Base-by-base conservation (phyloP, 495 filamentous ascomycete genomes). In the Penicillium argentinense region DNA sequence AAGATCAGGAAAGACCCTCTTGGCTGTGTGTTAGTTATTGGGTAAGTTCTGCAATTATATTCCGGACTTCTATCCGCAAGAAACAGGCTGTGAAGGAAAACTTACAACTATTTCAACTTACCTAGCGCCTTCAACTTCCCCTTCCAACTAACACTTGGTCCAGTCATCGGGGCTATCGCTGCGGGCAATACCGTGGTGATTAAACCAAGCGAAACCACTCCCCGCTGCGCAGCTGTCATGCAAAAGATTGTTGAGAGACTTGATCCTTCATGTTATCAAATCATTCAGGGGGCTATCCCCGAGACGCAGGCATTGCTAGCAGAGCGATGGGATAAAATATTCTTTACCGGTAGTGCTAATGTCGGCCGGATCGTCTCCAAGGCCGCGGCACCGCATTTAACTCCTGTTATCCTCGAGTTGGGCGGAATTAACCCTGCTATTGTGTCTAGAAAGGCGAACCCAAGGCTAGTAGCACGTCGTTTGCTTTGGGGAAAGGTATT, bases 251-350 rank as follows among this genome's bases (percentile, higher is more conserved):
- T 95, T 25, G 76, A 86, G 60, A 71, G 77, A 22, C 79, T 97
- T 24, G 93, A 97, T 66, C 81, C 79, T 18, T 77, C 77, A 12
- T 83, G 82, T 50, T 96, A 89, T 62, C 72, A 74, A n/a, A 75
- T 92, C 39, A 77, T 96, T 45, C 91, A 96, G 64, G 93, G 93
- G 40, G 81, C 72, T 6, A 60, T 95, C 24, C 74, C 84, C 18
- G 89, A 96, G 75, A 88, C 86, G 2, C 88, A 86, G 13, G 84
- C 84, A 5, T 69, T 97, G 27, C 74, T 98, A 9, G 80, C 90
- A 38, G 80, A 91, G 68, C 90, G 90, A 58, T 98, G 91, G 89
- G 91, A 95, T 68, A 96, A 96, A 76, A 92, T 98, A 55, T 92
- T 95, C 73, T 98, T 95, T 72, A 98, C 93, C 11, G 93, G 93